A percentile compares a stretch with the other conserved stretches of the same genome.
phyloP scores from a whole-genome alignment of 768 basidiomycete species.

The Xerocomellus intermedius region DNA sequence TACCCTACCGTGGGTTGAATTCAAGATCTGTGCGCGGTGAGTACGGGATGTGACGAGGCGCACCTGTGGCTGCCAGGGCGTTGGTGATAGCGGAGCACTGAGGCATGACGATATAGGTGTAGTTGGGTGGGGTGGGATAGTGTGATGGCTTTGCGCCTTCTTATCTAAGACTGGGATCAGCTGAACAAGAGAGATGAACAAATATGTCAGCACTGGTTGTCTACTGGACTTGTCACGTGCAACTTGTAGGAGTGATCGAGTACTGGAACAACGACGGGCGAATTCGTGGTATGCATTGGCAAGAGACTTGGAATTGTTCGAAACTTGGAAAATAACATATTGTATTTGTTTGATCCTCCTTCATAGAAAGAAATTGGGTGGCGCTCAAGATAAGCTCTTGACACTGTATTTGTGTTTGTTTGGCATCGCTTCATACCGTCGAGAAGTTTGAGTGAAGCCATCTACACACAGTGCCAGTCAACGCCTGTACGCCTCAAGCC shows the following conservation, averaged over 20 bases:
- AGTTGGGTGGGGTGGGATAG: not conserved
- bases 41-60: not conserved
- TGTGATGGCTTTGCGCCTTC: not conserved
- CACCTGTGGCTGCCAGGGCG: conserved; percentile 52
- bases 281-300: too few species aligned
- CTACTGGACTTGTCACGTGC: too few species aligned
- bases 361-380: too few species aligned
- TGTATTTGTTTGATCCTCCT: too few species aligned
- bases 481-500: conserved; percentile 28
- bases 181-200: conserved; percentile 11
- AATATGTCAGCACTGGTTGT: too few species aligned
- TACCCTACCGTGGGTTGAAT: conserved; percentile 1
- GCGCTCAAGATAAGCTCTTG: not conserved
- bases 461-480: conserved; percentile 7
- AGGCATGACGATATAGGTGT: conserved; percentile 43
- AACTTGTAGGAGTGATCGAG: not conserved
- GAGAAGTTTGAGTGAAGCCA: not conserved
- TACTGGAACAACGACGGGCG: too few species aligned
- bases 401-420: conserved; percentile 20
- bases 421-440: conserved; percentile 6
- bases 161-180: conserved; percentile 16
- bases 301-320: too few species aligned
- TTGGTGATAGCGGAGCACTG: conserved; percentile 57
- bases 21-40: not conserved
- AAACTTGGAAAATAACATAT: too few species aligned